Evolutionary conservation across 1,284 basidiomycete genomes (phyloP).

Genomic region (Cryptococcus sp.): DNA sequence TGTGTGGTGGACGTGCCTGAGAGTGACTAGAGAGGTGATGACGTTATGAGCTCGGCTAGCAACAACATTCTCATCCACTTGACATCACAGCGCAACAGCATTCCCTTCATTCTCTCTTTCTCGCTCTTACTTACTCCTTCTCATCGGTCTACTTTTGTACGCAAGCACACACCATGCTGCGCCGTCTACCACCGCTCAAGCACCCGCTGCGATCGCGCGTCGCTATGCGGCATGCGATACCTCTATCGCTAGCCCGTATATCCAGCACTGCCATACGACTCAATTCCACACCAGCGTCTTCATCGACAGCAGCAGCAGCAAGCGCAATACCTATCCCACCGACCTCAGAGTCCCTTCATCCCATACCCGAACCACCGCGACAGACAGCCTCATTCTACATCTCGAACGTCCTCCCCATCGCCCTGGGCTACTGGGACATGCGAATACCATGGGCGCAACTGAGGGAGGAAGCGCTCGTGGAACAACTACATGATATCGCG

Average conservation of each 20-base stretch:
- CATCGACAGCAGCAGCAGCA: neutral
- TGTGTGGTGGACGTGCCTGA: neutral
- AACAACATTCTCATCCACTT: too few species aligned
- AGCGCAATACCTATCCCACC: neutral
- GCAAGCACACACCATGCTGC: neutral
- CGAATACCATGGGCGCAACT: slow-evolving; percentile 41
- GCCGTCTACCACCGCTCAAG: slow-evolving; percentile 3
- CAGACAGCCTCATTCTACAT: slow-evolving; percentile 51
- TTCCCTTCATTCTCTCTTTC: neutral
- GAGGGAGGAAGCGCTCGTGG: slow-evolving; percentile 48
- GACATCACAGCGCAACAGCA: neutral
- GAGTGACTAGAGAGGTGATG: neutral
- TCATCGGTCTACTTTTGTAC: neutral
- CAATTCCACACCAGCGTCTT: neutral
- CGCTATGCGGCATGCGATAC: neutral
- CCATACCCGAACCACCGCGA: slow-evolving; percentile 22
- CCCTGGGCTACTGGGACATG: slow-evolving; percentile 45
- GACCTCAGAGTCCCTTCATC: neutral
- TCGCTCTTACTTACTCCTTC: neutral
- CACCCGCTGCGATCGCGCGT: slow-evolving; percentile 4
- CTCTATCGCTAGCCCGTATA: neutral
- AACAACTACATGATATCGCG: slow-evolving; percentile 45
- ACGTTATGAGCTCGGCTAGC: neutral
- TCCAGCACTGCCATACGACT: neutral
- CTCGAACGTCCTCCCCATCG: slow-evolving; percentile 52